A percentile compares a stretch with the other conserved stretches of the same genome.
Evolutionary conservation across 2,329 filamentous ascomycete genomes (phyloP).

Genomic region (Dactylellina leptospora): DNA sequence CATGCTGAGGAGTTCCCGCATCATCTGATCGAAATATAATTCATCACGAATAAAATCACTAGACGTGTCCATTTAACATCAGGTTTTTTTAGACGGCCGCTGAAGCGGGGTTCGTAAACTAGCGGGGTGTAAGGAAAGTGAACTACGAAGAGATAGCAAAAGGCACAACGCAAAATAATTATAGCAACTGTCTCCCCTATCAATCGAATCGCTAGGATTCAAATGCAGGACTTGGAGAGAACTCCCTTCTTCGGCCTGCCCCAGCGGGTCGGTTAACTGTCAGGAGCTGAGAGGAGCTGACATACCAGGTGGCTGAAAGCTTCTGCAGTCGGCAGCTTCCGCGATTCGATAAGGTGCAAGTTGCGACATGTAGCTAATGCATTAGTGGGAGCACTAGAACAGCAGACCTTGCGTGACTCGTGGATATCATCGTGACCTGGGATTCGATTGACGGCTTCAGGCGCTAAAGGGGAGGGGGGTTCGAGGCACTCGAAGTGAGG

Average conservation of each 20-base stretch:
- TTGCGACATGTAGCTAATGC: conserved; percentile 51
- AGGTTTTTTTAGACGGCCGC: conserved; percentile 26
- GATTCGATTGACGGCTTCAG: conserved; percentile 30
- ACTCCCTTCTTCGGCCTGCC: conserved; percentile 49
- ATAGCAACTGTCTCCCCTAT: not conserved
- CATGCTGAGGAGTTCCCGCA: conserved; percentile 49
- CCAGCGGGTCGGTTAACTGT: conserved; percentile 51
- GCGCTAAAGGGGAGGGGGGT: not conserved
- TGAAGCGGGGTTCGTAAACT: conserved; percentile 36
- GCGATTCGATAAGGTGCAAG: conserved; percentile 53
- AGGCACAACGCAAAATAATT: conserved; percentile 8
- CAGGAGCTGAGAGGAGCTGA: conserved; percentile 53
- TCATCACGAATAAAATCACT: conserved; percentile 46
- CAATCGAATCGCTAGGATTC: conserved; percentile 37
- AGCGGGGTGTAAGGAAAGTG: conserved; percentile 36
- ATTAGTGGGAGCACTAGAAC: conserved; percentile 43
- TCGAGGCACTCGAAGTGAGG: too few species aligned
- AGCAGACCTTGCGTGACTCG: conserved; percentile 49
- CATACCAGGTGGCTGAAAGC: conserved; percentile 48
- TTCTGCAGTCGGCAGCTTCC: conserved; percentile 54
- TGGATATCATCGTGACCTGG: conserved; percentile 51
- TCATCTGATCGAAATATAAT: conserved; percentile 49
- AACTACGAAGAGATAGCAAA: conserved; percentile 21
- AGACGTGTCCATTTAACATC: conserved; percentile 52
- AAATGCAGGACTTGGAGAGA: conserved; percentile 29